These are phyloP conservation scores for Glarea lozoyensis DNA, from an alignment of 495 filamentous ascomycete species.

Conservation along the genomic window DNA sequence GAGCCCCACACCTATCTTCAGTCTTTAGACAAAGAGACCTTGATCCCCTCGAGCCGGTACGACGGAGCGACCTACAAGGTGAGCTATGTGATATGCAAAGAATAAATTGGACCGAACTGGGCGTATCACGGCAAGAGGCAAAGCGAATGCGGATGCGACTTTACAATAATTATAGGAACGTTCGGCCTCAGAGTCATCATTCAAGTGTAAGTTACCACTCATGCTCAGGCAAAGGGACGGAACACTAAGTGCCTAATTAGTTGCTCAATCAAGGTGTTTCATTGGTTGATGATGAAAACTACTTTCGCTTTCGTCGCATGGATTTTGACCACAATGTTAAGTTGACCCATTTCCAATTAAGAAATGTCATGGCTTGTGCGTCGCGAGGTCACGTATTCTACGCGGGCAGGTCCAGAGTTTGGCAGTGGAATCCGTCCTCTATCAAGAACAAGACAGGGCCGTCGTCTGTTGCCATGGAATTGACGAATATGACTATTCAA, in stretches of 20 bases:
- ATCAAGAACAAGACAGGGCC: slow-evolving; percentile 20
- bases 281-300: slow-evolving; percentile 41
- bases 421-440: slow-evolving; percentile 42
- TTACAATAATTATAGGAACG: slow-evolving; percentile 52
- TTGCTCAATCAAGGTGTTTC: slow-evolving; percentile 9
- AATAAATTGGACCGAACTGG: slow-evolving; percentile 62
- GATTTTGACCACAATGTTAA: slow-evolving; percentile 53
- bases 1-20: slow-evolving; percentile 1
- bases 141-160: slow-evolving; percentile 44
- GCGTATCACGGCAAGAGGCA: slow-evolving; percentile 51
- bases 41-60: slow-evolving; percentile 1
- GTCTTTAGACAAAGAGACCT: slow-evolving; percentile 7
- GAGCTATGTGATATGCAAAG: slow-evolving; percentile 68
- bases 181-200: slow-evolving; percentile 24
- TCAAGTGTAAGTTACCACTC: slow-evolving; percentile 27
- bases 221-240: no score
- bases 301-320: slow-evolving; percentile 65
- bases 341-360: slow-evolving; percentile 80
- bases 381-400: slow-evolving; percentile 74
- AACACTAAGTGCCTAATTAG: no score
- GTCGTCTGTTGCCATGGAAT: slow-evolving; percentile 49
- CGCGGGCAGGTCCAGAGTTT: slow-evolving; percentile 50
- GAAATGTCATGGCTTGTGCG: slow-evolving; percentile 68
- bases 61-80: slow-evolving; percentile 36
- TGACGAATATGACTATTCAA: slow-evolving; percentile 39